Evolutionary conservation across 768 basidiomycete species (phyloP).

Genomic region (Tephrocybe rancida): DNA sequence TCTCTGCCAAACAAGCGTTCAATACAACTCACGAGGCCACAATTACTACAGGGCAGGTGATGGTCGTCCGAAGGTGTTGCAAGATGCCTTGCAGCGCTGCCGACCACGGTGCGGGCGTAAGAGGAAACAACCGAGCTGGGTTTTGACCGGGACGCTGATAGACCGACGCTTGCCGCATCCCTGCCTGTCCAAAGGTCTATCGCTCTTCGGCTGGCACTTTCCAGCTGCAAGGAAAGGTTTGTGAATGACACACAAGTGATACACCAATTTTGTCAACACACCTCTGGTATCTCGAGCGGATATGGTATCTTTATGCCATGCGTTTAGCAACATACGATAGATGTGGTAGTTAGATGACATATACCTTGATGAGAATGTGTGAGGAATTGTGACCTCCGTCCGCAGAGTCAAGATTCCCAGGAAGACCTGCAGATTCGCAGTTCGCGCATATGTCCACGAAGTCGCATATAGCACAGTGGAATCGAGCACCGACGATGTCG

Average conservation of each 20-base stretch:
- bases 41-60: constrained; percentile 60
- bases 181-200: constrained; percentile 75
- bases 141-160: constrained; percentile 46
- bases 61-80: constrained; percentile 50
- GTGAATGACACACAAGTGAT: background rate
- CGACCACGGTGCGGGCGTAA: constrained; percentile 70
- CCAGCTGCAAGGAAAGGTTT: constrained; percentile 33
- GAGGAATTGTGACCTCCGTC: constrained; percentile 82
- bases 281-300: constrained; percentile 73
- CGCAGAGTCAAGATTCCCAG: constrained; percentile 76
- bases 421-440: constrained; percentile 85
- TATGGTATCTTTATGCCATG: constrained; percentile 78
- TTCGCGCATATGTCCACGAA: constrained; percentile 85
- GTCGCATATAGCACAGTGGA: constrained; percentile 90
- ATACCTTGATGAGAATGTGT: constrained; percentile 94
- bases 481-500: constrained; percentile 90
- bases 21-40: constrained; percentile 42
- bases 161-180: constrained; percentile 66
- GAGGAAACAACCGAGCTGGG: constrained; percentile 62
- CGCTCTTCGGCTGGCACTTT: constrained; percentile 75
- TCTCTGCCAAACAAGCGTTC: background rate
- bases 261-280: constrained; percentile 28
- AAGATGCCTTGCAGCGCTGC: constrained; percentile 41
- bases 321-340: constrained; percentile 2
- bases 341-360: background rate